phyloP scores from a whole-genome alignment of 1,284 basidiomycete genomes.

The Athelia psychrophila region DNA sequence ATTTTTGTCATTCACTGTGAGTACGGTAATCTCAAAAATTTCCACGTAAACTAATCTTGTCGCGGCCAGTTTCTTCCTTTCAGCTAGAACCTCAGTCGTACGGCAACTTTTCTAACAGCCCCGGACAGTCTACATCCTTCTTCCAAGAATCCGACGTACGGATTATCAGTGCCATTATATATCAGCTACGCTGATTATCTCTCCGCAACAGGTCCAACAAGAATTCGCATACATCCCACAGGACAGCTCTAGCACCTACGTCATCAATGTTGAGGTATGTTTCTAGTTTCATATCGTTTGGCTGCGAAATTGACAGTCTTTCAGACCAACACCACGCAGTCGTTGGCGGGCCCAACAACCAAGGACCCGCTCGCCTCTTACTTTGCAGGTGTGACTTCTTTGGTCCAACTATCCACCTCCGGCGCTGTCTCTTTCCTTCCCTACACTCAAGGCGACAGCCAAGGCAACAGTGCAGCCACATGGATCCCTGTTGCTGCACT shows the following conservation, averaged over 20 bases:
- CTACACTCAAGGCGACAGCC: conserved; percentile 47
- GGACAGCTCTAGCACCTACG: conserved; percentile 75
- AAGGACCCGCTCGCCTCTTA: conserved; percentile 71
- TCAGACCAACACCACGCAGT: conserved; percentile 74
- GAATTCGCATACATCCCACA: conserved; percentile 85
- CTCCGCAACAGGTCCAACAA: conserved; percentile 54
- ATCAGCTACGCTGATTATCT: neutral
- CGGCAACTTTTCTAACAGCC: conserved; percentile 66
- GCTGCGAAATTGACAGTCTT: neutral
- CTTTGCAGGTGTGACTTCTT: conserved; percentile 64
- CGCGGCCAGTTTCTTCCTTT: conserved; percentile 65
- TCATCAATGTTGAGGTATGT: conserved; percentile 71
- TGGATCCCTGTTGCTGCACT: conserved; percentile 45
- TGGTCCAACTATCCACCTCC: conserved; percentile 74
- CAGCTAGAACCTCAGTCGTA: conserved; percentile 76
- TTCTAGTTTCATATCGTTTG: neutral
- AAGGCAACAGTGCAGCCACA: conserved; percentile 42
- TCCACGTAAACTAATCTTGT: neutral
- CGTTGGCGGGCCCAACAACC: conserved; percentile 62
- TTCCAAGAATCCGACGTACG: conserved; percentile 58
- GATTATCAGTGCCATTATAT: no score
- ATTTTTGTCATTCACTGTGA: conserved; percentile 89
- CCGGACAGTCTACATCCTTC: conserved; percentile 77
- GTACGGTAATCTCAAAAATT: conserved; percentile 21
- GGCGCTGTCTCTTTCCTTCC: conserved; percentile 71